Evolutionary conservation across 345 rosid genomes (phyloP).

Genomic region (Heritiera littoralis): DNA sequence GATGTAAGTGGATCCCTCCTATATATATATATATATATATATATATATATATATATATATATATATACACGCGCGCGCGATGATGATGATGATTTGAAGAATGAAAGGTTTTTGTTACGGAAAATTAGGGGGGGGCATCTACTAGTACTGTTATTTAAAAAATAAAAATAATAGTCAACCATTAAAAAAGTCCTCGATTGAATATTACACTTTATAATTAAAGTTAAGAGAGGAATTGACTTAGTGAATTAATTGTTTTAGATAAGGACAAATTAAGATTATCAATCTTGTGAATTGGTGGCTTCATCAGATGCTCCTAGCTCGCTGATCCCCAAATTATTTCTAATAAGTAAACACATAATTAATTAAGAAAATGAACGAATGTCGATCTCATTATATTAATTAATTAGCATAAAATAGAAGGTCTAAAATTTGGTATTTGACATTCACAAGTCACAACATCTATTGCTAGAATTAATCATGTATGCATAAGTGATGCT

Average conservation of each 20-base stretch:
- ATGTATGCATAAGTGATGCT: neutral
- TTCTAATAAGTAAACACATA: too few relatives aligned
- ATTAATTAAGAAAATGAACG: neutral
- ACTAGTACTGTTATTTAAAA: neutral
- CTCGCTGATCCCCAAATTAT: too few relatives aligned
- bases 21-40: too few relatives aligned
- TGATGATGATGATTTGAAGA: too few relatives aligned
- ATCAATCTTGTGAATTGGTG: neutral
- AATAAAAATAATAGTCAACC: neutral
- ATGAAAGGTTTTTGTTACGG: neutral
- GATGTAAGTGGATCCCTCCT: too few relatives aligned
- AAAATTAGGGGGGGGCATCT: neutral
- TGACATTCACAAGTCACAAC: neutral
- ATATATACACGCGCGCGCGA: too few relatives aligned
- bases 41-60: too few relatives aligned
- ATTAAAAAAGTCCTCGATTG: neutral
- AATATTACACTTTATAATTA: neutral
- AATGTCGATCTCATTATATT: neutral
- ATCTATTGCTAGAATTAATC: neutral
- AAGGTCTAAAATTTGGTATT: neutral
- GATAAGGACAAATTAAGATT: neutral
- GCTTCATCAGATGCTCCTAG: neutral
- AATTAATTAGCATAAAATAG: neutral
- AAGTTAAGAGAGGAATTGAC: neutral
- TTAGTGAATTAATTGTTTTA: neutral